These are phyloP conservation scores for Solanum boliviense DNA, from an alignment of 257 asterid species.

Conservation along the genomic window DNA sequence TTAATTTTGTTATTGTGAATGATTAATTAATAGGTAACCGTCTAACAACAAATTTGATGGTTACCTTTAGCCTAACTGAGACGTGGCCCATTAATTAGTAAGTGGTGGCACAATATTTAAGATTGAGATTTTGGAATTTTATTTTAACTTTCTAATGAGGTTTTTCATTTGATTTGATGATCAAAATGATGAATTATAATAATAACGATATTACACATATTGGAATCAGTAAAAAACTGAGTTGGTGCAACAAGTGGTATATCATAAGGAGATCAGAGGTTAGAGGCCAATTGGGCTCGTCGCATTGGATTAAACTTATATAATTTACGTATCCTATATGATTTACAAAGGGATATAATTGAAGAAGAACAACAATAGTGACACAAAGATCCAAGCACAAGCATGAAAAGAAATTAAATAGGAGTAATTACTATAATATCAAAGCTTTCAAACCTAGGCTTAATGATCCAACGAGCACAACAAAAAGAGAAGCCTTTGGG, in stretches of 20 bases:
- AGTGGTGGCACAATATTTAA: neutral
- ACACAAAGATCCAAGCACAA: neutral
- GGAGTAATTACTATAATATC: neutral
- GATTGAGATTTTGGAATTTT: neutral
- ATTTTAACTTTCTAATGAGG: neutral
- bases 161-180: neutral
- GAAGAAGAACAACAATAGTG: neutral
- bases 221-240: neutral
- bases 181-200: no score
- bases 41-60: neutral
- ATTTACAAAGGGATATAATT: neutral
- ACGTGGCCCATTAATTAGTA: neutral
- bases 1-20: neutral
- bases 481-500: neutral
- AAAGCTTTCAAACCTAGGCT: neutral
- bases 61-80: neutral
- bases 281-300: neutral
- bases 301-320: fast-evolving
- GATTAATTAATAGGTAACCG: neutral
- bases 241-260: fast-evolving
- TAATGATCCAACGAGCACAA: no score
- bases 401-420: neutral
- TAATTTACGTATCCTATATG: neutral
- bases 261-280: fast-evolving
- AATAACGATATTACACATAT: neutral